Evolutionary conservation across 225 moss, liverwort and hornwort genomes (phyloP), one percentile per base, ranked within the genome.

Genomic region (Sphagnum contortum): DNA sequence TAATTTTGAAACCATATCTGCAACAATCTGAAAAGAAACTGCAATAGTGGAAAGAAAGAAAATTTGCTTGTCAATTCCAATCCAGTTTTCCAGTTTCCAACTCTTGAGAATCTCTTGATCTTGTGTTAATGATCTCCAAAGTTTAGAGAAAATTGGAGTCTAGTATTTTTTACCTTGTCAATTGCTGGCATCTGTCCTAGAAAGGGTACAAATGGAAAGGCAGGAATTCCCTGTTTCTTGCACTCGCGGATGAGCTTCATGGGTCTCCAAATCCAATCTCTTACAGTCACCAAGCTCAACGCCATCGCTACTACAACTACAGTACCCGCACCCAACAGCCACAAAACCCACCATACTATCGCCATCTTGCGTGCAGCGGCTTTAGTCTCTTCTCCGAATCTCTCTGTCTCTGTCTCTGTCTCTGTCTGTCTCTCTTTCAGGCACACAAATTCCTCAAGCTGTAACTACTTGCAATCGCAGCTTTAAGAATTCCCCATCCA

Each of bases 131-230:
- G 9, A n/a, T 55, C n/a, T 8, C 4, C 29, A 50, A 50, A 48
- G 53, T n/a, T 3, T 12, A 9, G 5, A 48, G 10, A 63, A 4
- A 64, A 51, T 54, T 59, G 7, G 14, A 12, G 2, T 29, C 29
- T 29, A 29, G 29, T 29, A 29, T 29, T 29, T 29, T 48, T 47
- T 64, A 94, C 94, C 89, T 86, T 71, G 51, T 82, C 71, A 67
- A 95, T 82, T 48, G 88, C 89, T 47, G 86, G 94, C 73, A 95
- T 86, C 84, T 95, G 89, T 2, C 94, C 92, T 8, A 87, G 55
- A 58, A 95, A 84, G 44, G 94, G 94, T 57, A 86, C 65, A 66
- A 92, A 91, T 2, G 86, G 82, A 57, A 84, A 92, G 3, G 89
- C 94, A 3, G 72, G 52, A n/a, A 96, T 83, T 0, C 88, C 87